phyloP scores from a whole-genome alignment of 352 stramenopile genomes.

The Phytophthora ramorum region DNA sequence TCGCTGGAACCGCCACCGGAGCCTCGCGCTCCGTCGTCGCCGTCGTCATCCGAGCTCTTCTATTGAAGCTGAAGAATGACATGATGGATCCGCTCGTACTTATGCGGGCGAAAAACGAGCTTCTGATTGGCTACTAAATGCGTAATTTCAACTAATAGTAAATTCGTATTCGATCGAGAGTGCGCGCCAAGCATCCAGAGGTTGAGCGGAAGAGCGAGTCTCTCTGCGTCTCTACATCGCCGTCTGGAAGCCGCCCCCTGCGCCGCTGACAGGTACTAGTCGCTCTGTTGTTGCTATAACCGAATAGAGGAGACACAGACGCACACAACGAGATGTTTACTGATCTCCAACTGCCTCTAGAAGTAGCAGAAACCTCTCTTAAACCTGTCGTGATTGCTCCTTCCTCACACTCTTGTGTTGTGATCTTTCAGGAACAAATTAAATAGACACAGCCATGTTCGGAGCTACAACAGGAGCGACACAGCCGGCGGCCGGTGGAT shows the following conservation, averaged over 20 bases:
- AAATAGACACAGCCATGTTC: slow-evolving; percentile 50
- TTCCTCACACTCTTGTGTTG: slow-evolving; percentile 3
- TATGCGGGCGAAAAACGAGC: not conserved
- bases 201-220: slow-evolving; percentile 16
- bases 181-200: slow-evolving; percentile 35
- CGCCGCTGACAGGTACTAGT: slow-evolving; percentile 20
- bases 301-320: not conserved
- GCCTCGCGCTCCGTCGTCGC: slow-evolving; percentile 13
- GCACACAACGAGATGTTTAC: not conserved
- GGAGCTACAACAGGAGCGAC: slow-evolving; percentile 30
- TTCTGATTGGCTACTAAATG: slow-evolving; percentile 25
- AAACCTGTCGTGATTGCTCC: not conserved
- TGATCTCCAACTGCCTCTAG: not conserved
- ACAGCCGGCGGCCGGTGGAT: slow-evolving; percentile 43
- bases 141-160: slow-evolving; percentile 31
- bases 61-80: slow-evolving; percentile 24
- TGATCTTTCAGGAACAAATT: slow-evolving; percentile 23
- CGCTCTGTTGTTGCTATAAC: not conserved
- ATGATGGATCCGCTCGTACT: slow-evolving; percentile 27
- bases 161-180: not conserved
- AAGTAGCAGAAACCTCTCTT: slow-evolving; percentile 15
- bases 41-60: slow-evolving; percentile 23
- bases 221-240: not conserved
- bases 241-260: slow-evolving; percentile 18
- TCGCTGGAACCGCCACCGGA: not conserved